Conservation (phyloP, 305 asterid species). For the Petunia hybrid region DNA sequence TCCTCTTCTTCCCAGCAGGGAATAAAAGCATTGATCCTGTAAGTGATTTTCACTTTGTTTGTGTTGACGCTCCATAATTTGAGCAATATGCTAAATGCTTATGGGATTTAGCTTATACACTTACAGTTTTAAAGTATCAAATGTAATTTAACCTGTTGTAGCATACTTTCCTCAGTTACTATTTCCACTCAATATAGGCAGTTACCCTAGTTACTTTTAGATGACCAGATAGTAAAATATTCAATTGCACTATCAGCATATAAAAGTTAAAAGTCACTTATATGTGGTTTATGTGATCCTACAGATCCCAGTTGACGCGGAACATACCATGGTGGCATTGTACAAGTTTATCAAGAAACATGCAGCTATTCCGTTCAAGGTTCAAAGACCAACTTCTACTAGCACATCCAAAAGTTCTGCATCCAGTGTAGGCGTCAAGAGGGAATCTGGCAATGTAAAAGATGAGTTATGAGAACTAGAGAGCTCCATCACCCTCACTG, state of each 20-base stretch:
- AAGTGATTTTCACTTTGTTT: constrained; percentile 21
- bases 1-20: constrained; percentile 35
- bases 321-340: constrained; percentile 70
- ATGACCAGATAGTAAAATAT: no score
- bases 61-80: neutral
- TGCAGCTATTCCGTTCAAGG: constrained; percentile 85
- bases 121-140: no score
- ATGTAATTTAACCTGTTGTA: no score
- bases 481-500: no score
- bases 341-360: constrained; percentile 84
- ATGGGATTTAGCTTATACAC: neutral
- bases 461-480: constrained; percentile 66
- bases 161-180: no score
- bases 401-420: constrained; percentile 44
- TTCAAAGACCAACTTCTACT: constrained; percentile 58
- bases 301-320: constrained; percentile 73
- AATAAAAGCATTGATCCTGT: constrained; percentile 39
- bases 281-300: neutral
- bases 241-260: no score
- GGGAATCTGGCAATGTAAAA: constrained; percentile 50
- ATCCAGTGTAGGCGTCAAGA: constrained; percentile 42
- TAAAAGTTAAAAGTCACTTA: no score
- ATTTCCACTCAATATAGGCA: no score
- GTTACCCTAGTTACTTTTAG: neutral
- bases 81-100: neutral